phyloP scores from a whole-genome alignment of 306 rosid genomes.

The Pyrus pyrifolia region DNA sequence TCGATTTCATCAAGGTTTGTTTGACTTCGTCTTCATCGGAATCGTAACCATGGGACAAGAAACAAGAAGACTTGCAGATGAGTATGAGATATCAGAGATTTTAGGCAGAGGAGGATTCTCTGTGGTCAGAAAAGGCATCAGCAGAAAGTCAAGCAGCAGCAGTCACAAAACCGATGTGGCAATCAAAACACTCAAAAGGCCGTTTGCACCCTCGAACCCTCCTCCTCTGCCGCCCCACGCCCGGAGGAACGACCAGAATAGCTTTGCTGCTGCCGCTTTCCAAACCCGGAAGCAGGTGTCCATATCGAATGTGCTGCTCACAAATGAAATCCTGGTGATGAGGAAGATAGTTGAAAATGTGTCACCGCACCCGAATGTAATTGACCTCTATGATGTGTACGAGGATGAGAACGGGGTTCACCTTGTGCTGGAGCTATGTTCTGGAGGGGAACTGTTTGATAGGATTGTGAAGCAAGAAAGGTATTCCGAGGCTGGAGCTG shows the following conservation, averaged over 20 bases:
- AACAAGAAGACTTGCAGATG: slow-evolving; percentile 54
- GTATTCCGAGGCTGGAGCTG: slow-evolving; percentile 61
- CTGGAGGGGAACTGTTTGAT: slow-evolving; percentile 82
- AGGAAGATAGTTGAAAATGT: slow-evolving; percentile 72
- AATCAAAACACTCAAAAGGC: slow-evolving; percentile 72
- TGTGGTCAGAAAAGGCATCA: slow-evolving; percentile 73
- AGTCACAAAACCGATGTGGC: slow-evolving; percentile 48
- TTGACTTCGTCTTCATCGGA: not conserved
- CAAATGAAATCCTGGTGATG: slow-evolving; percentile 84
- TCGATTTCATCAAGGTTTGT: not conserved
- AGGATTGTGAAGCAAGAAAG: slow-evolving; percentile 67
- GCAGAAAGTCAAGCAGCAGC: slow-evolving; percentile 28
- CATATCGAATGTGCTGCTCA: slow-evolving; percentile 62
- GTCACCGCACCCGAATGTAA: slow-evolving; percentile 80
- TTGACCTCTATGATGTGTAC: slow-evolving; percentile 75
- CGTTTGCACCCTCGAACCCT: slow-evolving; percentile 27
- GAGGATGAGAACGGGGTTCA: slow-evolving; percentile 84
- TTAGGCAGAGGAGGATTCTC: slow-evolving; percentile 91
- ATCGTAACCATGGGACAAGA: slow-evolving; percentile 43
- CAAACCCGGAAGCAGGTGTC: slow-evolving; percentile 48
- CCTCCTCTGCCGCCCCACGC: not conserved
- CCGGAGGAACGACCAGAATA: not conserved
- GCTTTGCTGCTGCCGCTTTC: not conserved
- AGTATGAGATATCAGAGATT: slow-evolving; percentile 61
- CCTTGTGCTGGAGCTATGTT: slow-evolving; percentile 76